Base-by-base conservation (phyloP, 495 filamentous ascomycete genomes). In the Aspergillus cavernicola region DNA sequence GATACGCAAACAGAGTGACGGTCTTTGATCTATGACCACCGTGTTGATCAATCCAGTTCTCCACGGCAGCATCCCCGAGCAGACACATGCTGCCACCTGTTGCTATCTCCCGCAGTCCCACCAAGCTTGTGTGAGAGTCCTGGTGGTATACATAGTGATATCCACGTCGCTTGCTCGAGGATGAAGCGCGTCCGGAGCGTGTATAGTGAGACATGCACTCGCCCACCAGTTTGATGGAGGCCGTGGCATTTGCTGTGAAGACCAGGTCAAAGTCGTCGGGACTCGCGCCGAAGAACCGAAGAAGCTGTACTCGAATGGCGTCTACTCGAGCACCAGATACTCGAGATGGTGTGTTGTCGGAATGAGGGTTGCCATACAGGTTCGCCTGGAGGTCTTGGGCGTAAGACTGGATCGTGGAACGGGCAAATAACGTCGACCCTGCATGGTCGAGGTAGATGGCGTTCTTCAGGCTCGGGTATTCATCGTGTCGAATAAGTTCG, bases 291-390 rank as follows among this genome's bases (percentile, higher is more conserved):
- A 89, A 85, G 67, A 88, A 84, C 1, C 66, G 56, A 5, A 89
- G 75, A 5, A 78, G 71, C 51, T 80, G 73, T 39, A 71, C 61
- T n/a, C 88, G 74, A 7, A 86, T 75, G 5, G 67, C 59, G 46
- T 87, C 80, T 10, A 90, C 77, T 38, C 76, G 70, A 13, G 77
- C 66, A n/a, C 83, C 83, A 0, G 85, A 79, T 8, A 83, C 60
- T 36, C 76, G 72, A 10, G 87, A 85, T 4, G 88, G 85, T 8
- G 75, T 67, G 31, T 86, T 88, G 22, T 76, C 74, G 0, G 88
- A 90, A 61, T 92, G 88, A 6, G 88, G 88, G 58, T 92, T 92
- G 19, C 88, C 86, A 52, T 84, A 84, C 32, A 92, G 75, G 54
- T 78, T 79, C 3, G 73, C 52, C 16, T 80, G 76, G 65, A 88